Percentiles rank a stretch among this genome's conserved stretches.
These are phyloP conservation scores for Penicillium sp. DNA, from an alignment of 2,329 filamentous ascomycete genomes.

Conservation along the genomic window DNA sequence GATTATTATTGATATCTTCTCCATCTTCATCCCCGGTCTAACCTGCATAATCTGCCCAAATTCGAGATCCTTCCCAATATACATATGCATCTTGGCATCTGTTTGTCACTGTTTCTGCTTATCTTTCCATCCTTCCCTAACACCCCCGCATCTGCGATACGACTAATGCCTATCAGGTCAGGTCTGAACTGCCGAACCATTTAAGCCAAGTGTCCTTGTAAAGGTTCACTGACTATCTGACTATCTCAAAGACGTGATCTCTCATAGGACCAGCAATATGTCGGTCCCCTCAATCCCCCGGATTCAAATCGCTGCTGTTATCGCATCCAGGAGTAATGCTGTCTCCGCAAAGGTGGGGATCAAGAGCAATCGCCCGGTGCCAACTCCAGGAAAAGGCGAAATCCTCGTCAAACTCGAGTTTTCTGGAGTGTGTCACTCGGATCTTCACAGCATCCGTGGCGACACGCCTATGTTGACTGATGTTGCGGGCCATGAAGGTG, in stretches of 20 bases:
- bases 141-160: slow-evolving; percentile 6
- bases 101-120: slow-evolving; percentile 1
- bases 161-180: background rate
- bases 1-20: background rate
- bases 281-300: slow-evolving; percentile 25
- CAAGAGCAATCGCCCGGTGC: slow-evolving; percentile 32
- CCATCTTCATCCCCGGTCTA: background rate
- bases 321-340: slow-evolving; percentile 26
- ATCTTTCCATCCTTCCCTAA: background rate
- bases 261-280: slow-evolving; percentile 10
- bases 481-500: slow-evolving; percentile 50
- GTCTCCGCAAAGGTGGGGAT: slow-evolving; percentile 27
- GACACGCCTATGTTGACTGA: slow-evolving; percentile 47
- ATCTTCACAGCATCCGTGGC: slow-evolving; percentile 48
- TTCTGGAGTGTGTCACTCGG: slow-evolving; percentile 51
- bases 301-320: slow-evolving; percentile 34
- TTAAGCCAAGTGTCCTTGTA: background rate
- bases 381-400: slow-evolving; percentile 41
- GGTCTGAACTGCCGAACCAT: background rate
- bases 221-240: background rate
- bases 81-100: background rate
- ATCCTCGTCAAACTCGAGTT: slow-evolving; percentile 51
- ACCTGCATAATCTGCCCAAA: background rate
- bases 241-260: background rate
- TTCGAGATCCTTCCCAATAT: background rate